Percentiles rank a stretch among this genome's conserved stretches.
phyloP scores from a whole-genome alignment of 208 protist genomes.

The Wallacemonas collosoma region DNA sequence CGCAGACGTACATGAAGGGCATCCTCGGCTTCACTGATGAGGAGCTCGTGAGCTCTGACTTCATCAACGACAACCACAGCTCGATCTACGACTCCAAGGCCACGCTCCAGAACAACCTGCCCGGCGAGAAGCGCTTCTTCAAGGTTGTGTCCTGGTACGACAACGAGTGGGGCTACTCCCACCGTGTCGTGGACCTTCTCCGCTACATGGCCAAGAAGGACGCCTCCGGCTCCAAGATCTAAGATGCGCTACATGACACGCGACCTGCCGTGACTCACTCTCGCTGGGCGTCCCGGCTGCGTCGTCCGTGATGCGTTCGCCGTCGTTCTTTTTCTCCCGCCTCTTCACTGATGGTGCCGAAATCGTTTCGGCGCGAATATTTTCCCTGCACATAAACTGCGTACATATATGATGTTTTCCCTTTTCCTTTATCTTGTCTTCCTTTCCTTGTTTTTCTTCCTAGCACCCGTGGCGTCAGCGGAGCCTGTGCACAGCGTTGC shows the following conservation, averaged over 20 bases:
- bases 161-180: constrained; percentile 98
- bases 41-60: constrained; percentile 96
- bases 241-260: no score
- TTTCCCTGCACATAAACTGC: no score
- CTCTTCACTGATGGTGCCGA: no score
- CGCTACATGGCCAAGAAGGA: constrained; percentile 75
- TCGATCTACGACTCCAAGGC: constrained; percentile 95
- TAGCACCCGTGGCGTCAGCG: no score
- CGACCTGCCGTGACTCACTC: no score
- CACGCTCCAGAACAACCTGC: constrained; percentile 93
- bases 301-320: no score
- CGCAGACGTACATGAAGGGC: constrained; percentile 32
- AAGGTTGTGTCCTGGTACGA: constrained; percentile 99
- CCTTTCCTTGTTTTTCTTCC: constrained; percentile 19
- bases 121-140: constrained; percentile 92
- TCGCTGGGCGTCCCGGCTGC: no score
- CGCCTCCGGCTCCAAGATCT: constrained; percentile 54
- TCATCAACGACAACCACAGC: constrained; percentile 97
- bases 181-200: constrained; percentile 98
- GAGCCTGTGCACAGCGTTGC: no score
- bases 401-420: no score
- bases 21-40: constrained; percentile 96
- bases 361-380: no score
- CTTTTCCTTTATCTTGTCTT: no score
- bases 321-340: no score